Percentiles rank a stretch among this genome's conserved stretches.
Conservation (phyloP, 768 basidiomycete genomes). For the Mrakia frigida region DNA sequence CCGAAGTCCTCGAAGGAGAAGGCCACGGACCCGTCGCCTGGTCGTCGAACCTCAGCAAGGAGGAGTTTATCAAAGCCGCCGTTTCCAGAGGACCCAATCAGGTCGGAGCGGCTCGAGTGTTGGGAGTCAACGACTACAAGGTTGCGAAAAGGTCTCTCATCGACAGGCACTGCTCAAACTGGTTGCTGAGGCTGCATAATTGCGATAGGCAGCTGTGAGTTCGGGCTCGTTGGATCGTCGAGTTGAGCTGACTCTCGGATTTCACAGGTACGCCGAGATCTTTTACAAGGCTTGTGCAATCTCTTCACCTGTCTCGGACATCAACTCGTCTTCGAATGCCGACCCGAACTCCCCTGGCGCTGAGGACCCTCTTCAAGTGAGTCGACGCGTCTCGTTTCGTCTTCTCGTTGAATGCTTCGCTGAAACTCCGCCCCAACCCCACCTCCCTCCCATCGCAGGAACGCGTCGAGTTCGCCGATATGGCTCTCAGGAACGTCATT, state of each 20-base stretch:
- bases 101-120: not conserved
- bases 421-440: not conserved
- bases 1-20: not conserved
- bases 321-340: not conserved
- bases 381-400: not conserved
- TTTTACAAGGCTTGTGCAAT: not conserved
- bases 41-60: not conserved
- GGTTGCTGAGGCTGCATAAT: not conserved
- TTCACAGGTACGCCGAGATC: not conserved
- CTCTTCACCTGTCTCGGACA: not conserved
- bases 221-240: not conserved
- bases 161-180: not conserved
- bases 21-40: not conserved
- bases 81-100: not conserved
- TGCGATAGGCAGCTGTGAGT: conserved; percentile 5
- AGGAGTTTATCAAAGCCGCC: not conserved
- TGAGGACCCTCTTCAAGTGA: not conserved
- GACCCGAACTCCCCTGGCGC: not conserved
- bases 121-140: conserved; percentile 2
- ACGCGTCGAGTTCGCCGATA: not conserved
- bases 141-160: not conserved
- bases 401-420: no score
- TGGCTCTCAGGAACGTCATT: not conserved
- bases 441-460: not conserved
- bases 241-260: not conserved